Percentiles rank a stretch among this genome's conserved stretches.
Evolutionary conservation across 2,329 filamentous ascomycete species (phyloP).

Genomic region (Emmonsiellopsis sp.): DNA sequence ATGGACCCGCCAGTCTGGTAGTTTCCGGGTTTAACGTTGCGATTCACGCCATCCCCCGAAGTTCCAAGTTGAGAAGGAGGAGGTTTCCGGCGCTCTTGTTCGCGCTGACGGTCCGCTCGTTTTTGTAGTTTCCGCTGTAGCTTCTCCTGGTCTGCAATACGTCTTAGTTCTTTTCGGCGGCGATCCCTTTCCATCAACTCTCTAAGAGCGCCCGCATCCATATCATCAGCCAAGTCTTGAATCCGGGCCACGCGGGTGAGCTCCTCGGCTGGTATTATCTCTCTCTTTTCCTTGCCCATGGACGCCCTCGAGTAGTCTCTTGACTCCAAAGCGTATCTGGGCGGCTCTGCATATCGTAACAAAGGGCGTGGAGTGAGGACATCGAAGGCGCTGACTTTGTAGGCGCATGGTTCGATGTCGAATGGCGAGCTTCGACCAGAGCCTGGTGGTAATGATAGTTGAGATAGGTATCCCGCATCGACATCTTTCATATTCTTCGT

Average conservation of each 20-base stretch:
- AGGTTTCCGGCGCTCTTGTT: constrained; percentile 41
- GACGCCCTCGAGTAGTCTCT: constrained; percentile 40
- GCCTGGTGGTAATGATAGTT: not conserved
- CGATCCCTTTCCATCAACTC: constrained; percentile 86
- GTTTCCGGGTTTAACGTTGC: not conserved
- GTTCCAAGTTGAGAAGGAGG: constrained; percentile 3
- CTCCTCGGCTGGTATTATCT: constrained; percentile 53
- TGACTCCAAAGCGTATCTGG: constrained; percentile 45
- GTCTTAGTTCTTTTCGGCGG: constrained; percentile 68
- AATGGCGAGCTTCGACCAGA: constrained; percentile 48
- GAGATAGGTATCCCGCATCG: not conserved
- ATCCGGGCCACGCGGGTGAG: constrained; percentile 54
- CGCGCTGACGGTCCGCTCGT: constrained; percentile 47
- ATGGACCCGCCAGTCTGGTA: not conserved
- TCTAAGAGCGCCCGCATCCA: constrained; percentile 74
- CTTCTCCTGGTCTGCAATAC: constrained; percentile 58
- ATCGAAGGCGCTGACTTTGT: constrained; percentile 69
- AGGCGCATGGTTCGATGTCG: constrained; percentile 64
- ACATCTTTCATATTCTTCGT: constrained; percentile 41
- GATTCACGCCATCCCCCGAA: not conserved
- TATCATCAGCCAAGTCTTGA: constrained; percentile 66
- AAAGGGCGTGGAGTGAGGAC: constrained; percentile 80
- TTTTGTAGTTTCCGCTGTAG: constrained; percentile 40
- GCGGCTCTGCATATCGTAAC: constrained; percentile 61
- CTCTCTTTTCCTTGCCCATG: constrained; percentile 43